Evolutionary conservation across 2,329 filamentous ascomycete genomes (phyloP).

Genomic region (Alternaria incomplexa): DNA sequence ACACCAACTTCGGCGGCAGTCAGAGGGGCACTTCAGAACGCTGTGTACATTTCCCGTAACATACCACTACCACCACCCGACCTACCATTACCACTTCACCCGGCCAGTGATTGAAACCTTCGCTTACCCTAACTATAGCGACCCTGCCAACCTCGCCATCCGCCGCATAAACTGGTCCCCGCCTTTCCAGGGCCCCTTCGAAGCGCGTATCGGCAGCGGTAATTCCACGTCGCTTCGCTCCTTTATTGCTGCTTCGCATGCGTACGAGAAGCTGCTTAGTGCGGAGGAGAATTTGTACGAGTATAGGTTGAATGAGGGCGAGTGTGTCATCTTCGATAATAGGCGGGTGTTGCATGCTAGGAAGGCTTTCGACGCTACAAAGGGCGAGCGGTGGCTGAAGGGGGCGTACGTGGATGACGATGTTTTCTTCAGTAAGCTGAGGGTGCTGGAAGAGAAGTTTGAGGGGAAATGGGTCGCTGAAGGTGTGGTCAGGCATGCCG

Average conservation of each 20-base stretch:
- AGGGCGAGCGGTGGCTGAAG: conserved; percentile 79
- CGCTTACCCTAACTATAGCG: conserved; percentile 30
- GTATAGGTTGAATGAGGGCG: conserved; percentile 76
- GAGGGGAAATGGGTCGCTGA: conserved; percentile 43
- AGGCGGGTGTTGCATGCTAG: conserved; percentile 83
- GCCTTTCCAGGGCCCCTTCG: conserved; percentile 73
- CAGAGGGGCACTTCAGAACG: conserved; percentile 40
- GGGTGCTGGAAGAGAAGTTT: conserved; percentile 50
- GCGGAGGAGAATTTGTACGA: conserved; percentile 66
- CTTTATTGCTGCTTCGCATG: conserved; percentile 52
- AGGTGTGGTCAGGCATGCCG: conserved; percentile 35
- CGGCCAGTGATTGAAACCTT: conserved; percentile 63
- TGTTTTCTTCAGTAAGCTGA: conserved; percentile 59
- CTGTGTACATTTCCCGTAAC: conserved; percentile 57
- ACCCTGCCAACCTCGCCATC: conserved; percentile 44
- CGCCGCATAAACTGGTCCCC: conserved; percentile 72
- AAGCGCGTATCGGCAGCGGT: conserved; percentile 41
- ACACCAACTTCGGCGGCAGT: conserved; percentile 39
- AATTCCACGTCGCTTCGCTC: conserved; percentile 34
- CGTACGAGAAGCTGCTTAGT: conserved; percentile 68
- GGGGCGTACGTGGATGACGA: conserved; percentile 82
- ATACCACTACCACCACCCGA: conserved; percentile 72
- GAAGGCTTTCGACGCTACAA: conserved; percentile 70
- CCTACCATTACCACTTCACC: conserved; percentile 64
- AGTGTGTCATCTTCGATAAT: conserved; percentile 95